phyloP scores from a whole-genome alignment of 495 filamentous ascomycete genomes.

The Sphaerosporella brunnea region DNA sequence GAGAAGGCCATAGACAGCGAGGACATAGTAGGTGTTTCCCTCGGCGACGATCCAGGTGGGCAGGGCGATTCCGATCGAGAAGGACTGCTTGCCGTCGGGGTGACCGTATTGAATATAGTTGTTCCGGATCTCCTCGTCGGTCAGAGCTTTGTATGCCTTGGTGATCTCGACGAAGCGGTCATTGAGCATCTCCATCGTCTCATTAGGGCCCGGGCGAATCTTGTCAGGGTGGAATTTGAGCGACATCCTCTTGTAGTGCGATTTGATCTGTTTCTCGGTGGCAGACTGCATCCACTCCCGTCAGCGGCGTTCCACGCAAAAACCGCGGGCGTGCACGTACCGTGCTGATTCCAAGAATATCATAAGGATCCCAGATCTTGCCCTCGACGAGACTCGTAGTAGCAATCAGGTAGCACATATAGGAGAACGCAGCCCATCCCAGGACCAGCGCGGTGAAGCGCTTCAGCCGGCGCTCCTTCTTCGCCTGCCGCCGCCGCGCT shows the following conservation, averaged over 20 bases:
- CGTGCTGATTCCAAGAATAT: conserved; percentile 69
- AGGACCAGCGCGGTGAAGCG: conserved; percentile 53
- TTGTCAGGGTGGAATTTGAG: conserved; percentile 89
- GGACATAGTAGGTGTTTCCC: conserved; percentile 86
- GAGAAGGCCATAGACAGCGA: conserved; percentile 69
- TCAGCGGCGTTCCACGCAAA: conserved; percentile 12
- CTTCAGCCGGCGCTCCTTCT: conserved; percentile 78
- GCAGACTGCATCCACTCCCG: conserved; percentile 39
- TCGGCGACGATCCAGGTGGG: conserved; percentile 85
- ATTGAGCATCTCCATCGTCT: conserved; percentile 72
- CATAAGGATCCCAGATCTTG: conserved; percentile 92
- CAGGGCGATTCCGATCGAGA: conserved; percentile 92
- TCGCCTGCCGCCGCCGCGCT: conserved; percentile 72
- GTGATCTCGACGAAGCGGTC: conserved; percentile 80
- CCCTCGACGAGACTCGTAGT: conserved; percentile 31
- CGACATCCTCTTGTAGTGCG: conserved; percentile 67
- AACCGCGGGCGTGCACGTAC: conserved; percentile 31
- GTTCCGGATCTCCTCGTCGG: conserved; percentile 89
- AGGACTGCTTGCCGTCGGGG: conserved; percentile 93
- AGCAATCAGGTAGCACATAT: conserved; percentile 80
- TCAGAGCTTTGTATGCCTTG: conserved; percentile 93
- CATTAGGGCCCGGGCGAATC: conserved; percentile 59
- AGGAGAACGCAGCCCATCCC: conserved; percentile 73
- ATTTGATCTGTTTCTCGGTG: conserved; percentile 77
- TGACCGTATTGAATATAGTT: conserved; percentile 93